These are phyloP conservation scores for Cyphellophora attinorum DNA, from an alignment of 2,329 filamentous ascomycete genomes.

Conservation along the genomic window DNA sequence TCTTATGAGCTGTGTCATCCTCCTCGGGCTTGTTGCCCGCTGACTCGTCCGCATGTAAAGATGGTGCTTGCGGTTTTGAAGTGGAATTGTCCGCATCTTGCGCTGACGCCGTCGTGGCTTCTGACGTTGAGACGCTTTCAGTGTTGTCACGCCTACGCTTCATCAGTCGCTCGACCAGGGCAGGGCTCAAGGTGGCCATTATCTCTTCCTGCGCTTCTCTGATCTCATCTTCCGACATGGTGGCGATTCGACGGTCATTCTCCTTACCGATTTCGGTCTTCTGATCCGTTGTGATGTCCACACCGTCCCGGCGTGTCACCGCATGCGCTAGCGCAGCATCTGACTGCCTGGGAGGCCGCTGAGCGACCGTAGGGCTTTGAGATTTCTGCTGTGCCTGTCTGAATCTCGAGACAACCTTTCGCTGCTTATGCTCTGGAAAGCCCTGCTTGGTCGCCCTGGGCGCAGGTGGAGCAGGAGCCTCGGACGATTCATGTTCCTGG, in stretches of 20 bases:
- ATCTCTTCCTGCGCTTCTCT: slow-evolving; percentile 70
- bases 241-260: slow-evolving; percentile 62
- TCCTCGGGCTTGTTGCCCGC: neutral
- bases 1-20: slow-evolving; percentile 1
- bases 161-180: slow-evolving; percentile 66
- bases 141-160: slow-evolving; percentile 62
- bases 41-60: neutral
- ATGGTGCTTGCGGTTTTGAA: neutral
- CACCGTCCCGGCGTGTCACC: slow-evolving; percentile 13
- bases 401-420: slow-evolving; percentile 64
- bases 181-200: slow-evolving; percentile 65
- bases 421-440: slow-evolving; percentile 82
- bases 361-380: slow-evolving; percentile 1
- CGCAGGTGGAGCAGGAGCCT: slow-evolving; percentile 37
- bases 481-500: slow-evolving; percentile 57
- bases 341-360: slow-evolving; percentile 9
- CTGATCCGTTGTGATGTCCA: slow-evolving; percentile 48
- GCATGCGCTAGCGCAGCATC: slow-evolving; percentile 12
- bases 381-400: slow-evolving; percentile 52
- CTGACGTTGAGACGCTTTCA: too few species aligned
- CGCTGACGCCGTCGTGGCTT: too few species aligned
- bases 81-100: neutral
- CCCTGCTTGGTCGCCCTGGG: slow-evolving; percentile 59
- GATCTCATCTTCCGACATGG: slow-evolving; percentile 77
- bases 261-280: slow-evolving; percentile 64